Evolutionary conservation across 2,329 filamentous ascomycete genomes (phyloP).

Genomic region (Scedosporium minutisporum): DNA sequence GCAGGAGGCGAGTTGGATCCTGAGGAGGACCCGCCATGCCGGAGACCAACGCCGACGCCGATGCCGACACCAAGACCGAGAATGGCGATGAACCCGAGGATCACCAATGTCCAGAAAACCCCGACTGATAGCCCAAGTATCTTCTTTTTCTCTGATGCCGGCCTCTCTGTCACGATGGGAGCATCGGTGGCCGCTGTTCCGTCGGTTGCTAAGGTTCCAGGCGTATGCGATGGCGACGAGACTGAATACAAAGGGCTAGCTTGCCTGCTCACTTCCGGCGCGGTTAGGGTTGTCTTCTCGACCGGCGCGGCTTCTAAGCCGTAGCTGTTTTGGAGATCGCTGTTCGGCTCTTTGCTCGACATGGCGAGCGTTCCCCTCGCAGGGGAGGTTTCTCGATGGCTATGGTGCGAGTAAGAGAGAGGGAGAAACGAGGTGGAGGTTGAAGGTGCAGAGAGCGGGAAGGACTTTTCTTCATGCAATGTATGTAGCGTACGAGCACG

Average conservation of each 20-base stretch:
- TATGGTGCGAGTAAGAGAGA: not conserved
- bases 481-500: no score
- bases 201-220: not conserved
- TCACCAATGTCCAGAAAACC: not conserved
- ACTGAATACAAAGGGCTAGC: not conserved
- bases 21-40: not conserved
- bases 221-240: not conserved
- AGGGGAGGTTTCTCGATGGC: not conserved
- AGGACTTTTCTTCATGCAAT: no score
- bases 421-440: not conserved
- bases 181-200: not conserved
- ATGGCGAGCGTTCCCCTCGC: not conserved
- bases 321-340: conserved; percentile 6
- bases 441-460: no score
- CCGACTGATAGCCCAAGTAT: not conserved
- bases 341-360: not conserved
- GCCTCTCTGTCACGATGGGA: not conserved
- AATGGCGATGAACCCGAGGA: not conserved
- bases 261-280: not conserved
- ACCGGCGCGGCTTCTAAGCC: not conserved
- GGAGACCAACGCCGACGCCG: not conserved
- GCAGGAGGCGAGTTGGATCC: not conserved
- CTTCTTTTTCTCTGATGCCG: not conserved
- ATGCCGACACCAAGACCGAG: conserved; percentile 2
- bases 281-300: not conserved